Evolutionary conservation across 2,329 filamentous ascomycete species (phyloP).

Genomic region (Aspergillus hortae): DNA sequence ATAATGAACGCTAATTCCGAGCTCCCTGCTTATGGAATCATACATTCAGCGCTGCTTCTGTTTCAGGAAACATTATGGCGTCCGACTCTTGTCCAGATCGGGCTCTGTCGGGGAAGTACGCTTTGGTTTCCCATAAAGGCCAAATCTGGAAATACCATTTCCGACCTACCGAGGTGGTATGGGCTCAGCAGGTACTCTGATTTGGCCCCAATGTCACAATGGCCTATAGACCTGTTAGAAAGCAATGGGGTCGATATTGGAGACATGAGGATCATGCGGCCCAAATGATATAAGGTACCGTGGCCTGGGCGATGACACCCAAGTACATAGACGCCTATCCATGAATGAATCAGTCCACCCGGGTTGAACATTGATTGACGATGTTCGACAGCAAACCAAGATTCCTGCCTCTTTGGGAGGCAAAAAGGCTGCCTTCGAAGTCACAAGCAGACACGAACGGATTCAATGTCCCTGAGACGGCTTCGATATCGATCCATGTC

Average conservation of each 20-base stretch:
- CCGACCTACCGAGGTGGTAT: background rate
- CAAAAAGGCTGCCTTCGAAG: background rate
- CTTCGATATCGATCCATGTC: background rate
- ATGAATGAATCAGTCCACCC: background rate
- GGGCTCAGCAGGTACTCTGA: background rate
- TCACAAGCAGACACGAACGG: background rate
- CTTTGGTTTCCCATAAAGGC: background rate
- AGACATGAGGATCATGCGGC: background rate
- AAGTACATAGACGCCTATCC: background rate
- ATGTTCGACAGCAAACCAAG: background rate
- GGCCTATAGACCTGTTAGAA: background rate
- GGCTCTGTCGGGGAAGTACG: background rate
- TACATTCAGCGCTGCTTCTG: background rate
- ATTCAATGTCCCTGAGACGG: background rate
- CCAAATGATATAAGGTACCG: background rate
- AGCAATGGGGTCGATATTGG: background rate
- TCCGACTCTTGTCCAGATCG: background rate
- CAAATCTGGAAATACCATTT: background rate
- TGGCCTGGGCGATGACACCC: background rate
- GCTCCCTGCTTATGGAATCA: background rate
- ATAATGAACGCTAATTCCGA: background rate
- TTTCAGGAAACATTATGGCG: background rate
- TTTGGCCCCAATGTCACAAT: background rate
- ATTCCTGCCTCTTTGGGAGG: background rate
- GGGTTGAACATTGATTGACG: background rate